phyloP scores from a whole-genome alignment of 352 stramenopile species.

The Phytophthora pseudosyringae region DNA sequence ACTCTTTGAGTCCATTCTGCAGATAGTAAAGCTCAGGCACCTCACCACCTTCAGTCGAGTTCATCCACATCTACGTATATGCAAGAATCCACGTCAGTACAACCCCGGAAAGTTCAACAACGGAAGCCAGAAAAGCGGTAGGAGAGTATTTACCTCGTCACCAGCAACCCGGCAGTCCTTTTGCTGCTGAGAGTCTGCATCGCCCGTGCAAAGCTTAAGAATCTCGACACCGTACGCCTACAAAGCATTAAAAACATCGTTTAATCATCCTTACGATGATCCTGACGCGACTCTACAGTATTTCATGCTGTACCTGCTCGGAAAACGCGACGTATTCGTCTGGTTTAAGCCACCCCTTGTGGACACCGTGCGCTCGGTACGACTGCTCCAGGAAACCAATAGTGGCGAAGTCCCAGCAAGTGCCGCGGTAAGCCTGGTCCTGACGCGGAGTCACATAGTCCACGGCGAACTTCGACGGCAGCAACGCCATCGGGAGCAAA shows the following conservation, averaged over 20 bases:
- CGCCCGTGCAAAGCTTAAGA: conserved; percentile 71
- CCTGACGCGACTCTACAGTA: not conserved
- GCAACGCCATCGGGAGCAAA: conserved; percentile 65
- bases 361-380: conserved; percentile 72
- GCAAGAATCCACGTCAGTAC: not conserved
- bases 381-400: conserved; percentile 82
- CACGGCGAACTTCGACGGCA: conserved; percentile 84
- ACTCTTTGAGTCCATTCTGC: conserved; percentile 74
- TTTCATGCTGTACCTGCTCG: conserved; percentile 55
- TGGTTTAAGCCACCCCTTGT: conserved; percentile 66
- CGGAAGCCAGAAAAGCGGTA: not conserved
- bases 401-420: conserved; percentile 86
- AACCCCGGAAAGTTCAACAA: not conserved
- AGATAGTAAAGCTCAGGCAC: conserved; percentile 81
- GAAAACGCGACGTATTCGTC: conserved; percentile 85
- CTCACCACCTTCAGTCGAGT: conserved; percentile 82
- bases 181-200: conserved; percentile 69
- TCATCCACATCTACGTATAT: conserved; percentile 68
- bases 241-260: not conserved
- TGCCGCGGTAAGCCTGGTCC: conserved; percentile 78
- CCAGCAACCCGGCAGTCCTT: conserved; percentile 72
- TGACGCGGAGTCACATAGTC: conserved; percentile 79
- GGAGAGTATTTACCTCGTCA: conserved; percentile 44
- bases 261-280: not conserved
- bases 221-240: conserved; percentile 78